Evolutionary conservation across 2,329 filamentous ascomycete genomes (phyloP).

Genomic region (Chalaropsis ovoidea): DNA sequence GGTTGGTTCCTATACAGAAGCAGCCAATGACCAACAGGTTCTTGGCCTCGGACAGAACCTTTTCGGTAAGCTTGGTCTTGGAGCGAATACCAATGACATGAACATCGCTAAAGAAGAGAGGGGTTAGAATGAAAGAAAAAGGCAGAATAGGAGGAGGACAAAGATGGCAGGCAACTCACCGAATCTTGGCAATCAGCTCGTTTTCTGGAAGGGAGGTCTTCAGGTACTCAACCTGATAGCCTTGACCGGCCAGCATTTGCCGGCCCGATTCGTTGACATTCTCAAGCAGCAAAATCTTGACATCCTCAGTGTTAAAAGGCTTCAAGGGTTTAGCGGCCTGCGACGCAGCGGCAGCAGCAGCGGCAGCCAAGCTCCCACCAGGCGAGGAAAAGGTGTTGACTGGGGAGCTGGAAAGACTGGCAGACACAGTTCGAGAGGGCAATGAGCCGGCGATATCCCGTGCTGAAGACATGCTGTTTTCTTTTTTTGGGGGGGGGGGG

Average conservation of each 20-base stretch:
- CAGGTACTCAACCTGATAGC: slow-evolving; percentile 88
- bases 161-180: slow-evolving; percentile 41
- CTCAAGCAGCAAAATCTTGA: slow-evolving; percentile 91
- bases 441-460: slow-evolving; percentile 40
- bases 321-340: slow-evolving; percentile 64
- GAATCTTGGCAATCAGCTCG: slow-evolving; percentile 92
- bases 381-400: slow-evolving; percentile 64
- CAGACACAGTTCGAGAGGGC: slow-evolving; percentile 39
- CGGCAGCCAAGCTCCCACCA: slow-evolving; percentile 38
- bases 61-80: slow-evolving; percentile 86
- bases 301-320: slow-evolving; percentile 89
- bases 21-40: slow-evolving; percentile 93
- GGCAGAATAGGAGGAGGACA: background rate
- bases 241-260: slow-evolving; percentile 71
- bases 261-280: slow-evolving; percentile 89
- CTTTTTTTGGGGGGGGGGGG: background rate
- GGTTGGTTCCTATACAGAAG: slow-evolving; percentile 98
- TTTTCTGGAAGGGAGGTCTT: slow-evolving; percentile 88
- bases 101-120: slow-evolving; percentile 54
- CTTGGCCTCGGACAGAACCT: slow-evolving; percentile 77
- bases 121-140: background rate
- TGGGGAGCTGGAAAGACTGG: slow-evolving; percentile 63
- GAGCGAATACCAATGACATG: slow-evolving; percentile 97
- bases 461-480: slow-evolving; percentile 31
- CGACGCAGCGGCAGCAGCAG: slow-evolving; percentile 31